Evolutionary conservation across 495 filamentous ascomycete genomes (phyloP).

Genomic region (Aspergillus cavernicola): DNA sequence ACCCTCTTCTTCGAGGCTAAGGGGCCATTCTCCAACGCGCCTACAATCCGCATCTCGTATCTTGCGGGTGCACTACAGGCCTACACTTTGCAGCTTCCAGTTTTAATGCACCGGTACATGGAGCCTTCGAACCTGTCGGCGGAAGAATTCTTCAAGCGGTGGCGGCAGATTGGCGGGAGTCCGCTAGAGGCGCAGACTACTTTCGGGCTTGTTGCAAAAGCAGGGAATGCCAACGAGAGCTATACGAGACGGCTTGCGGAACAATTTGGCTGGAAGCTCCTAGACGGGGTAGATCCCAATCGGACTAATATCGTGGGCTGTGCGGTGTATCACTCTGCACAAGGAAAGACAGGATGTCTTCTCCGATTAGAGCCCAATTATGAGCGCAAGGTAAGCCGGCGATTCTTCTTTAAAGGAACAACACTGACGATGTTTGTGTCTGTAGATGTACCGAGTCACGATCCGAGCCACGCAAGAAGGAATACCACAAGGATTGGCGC

Average conservation of each 20-base stretch:
- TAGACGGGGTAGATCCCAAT: conserved; percentile 86
- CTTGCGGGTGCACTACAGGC: conserved; percentile 92
- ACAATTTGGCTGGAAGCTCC: conserved; percentile 82
- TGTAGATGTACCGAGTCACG: conserved; percentile 90
- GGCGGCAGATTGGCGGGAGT: conserved; percentile 92
- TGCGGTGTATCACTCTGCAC: conserved; percentile 78
- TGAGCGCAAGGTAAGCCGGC: conserved; percentile 65
- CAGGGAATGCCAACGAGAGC: conserved; percentile 45
- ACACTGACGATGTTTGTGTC: conserved; percentile 2
- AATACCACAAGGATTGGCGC: conserved; percentile 75
- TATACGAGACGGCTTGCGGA: conserved; percentile 67
- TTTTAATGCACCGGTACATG: conserved; percentile 94
- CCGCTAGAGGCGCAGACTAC: conserved; percentile 84
- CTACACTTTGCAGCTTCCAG: conserved; percentile 84
- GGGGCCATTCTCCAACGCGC: conserved; percentile 74
- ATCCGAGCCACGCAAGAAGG: conserved; percentile 90
- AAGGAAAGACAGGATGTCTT: conserved; percentile 90
- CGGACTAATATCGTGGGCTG: conserved; percentile 90
- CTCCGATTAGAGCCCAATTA: conserved; percentile 94
- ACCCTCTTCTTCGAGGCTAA: conserved; percentile 91
- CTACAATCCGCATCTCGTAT: conserved; percentile 91
- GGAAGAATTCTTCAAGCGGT: conserved; percentile 97
- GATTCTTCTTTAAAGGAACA: neutral
- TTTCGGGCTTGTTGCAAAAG: conserved; percentile 58
- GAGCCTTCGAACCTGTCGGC: conserved; percentile 75